Percentiles rank a stretch among this genome's conserved stretches.
Evolutionary conservation across 495 filamentous ascomycete species (phyloP).

Genomic region (Hypoxylon crocopeplum): DNA sequence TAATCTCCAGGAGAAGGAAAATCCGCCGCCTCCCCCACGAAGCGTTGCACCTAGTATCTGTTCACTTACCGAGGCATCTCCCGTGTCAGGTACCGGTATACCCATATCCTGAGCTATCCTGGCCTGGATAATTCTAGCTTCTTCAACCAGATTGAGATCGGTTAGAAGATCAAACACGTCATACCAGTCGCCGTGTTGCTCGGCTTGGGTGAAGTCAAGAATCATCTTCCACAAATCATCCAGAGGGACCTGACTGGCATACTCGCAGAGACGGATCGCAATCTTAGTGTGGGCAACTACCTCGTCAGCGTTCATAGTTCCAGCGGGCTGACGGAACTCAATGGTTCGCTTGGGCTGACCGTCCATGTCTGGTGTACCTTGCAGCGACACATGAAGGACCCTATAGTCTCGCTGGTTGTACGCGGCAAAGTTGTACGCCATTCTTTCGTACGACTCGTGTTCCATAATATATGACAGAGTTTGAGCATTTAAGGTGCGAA

Average conservation of each 20-base stretch:
- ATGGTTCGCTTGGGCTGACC: slow-evolving; percentile 20
- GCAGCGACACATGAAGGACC: no score
- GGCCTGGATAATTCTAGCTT: slow-evolving; percentile 11
- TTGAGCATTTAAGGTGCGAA: not conserved
- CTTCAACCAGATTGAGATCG: slow-evolving; percentile 5
- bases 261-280: slow-evolving; percentile 4
- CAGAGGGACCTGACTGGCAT: not conserved
- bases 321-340: slow-evolving; percentile 26
- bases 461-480: not conserved
- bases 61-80: no score
- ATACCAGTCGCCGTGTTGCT: slow-evolving; percentile 7
- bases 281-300: slow-evolving; percentile 10
- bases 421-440: slow-evolving; percentile 17
- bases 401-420: no score
- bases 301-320: slow-evolving; percentile 19
- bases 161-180: slow-evolving; percentile 23
- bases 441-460: not conserved
- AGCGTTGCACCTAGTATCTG: no score
- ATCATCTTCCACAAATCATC: slow-evolving; percentile 3
- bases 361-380: no score
- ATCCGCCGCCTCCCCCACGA: no score
- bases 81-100: no score
- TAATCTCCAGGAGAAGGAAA: no score
- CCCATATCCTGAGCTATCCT: not conserved
- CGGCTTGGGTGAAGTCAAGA: not conserved